Evolutionary conservation across 306 rosid species (phyloP).

Genomic region (Glycine soja): DNA sequence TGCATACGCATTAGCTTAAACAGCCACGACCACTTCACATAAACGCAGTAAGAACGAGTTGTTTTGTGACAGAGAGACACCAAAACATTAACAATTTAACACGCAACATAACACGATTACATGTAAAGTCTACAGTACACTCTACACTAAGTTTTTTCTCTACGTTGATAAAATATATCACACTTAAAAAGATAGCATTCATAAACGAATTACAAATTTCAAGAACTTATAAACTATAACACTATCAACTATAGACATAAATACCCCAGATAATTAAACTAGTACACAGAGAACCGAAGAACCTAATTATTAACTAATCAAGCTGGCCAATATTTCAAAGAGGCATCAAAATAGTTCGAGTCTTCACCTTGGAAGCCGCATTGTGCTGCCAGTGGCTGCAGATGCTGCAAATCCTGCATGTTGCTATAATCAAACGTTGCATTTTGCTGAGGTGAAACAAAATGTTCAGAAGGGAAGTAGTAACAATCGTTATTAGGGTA

Average conservation of each 20-base stretch:
- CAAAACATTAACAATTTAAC: not conserved
- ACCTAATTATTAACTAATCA: not conserved
- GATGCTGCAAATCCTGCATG: not conserved
- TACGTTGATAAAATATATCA: not conserved
- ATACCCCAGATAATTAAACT: not conserved
- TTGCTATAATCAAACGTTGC: not conserved
- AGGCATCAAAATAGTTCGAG: constrained; percentile 4
- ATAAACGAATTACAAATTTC: not conserved
- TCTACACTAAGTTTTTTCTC: not conserved
- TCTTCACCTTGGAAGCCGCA: constrained; percentile 28
- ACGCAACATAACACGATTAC: not conserved
- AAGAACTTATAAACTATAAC: not conserved
- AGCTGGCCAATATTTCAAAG: not conserved
- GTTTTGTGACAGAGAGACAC: not conserved
- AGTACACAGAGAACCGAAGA: not conserved
- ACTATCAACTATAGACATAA: not conserved
- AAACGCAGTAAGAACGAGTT: not conserved
- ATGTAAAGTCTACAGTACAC: not conserved
- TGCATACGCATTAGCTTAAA: not conserved
- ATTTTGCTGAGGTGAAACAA: not conserved
- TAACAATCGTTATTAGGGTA: not conserved
- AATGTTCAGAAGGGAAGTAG: constrained; percentile 6
- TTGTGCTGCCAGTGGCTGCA: not conserved
- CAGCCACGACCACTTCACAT: not conserved
- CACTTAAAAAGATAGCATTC: too few relatives aligned